phyloP scores from a whole-genome alignment of 768 basidiomycete genomes.

The Kwoniella newhampshirensis region DNA sequence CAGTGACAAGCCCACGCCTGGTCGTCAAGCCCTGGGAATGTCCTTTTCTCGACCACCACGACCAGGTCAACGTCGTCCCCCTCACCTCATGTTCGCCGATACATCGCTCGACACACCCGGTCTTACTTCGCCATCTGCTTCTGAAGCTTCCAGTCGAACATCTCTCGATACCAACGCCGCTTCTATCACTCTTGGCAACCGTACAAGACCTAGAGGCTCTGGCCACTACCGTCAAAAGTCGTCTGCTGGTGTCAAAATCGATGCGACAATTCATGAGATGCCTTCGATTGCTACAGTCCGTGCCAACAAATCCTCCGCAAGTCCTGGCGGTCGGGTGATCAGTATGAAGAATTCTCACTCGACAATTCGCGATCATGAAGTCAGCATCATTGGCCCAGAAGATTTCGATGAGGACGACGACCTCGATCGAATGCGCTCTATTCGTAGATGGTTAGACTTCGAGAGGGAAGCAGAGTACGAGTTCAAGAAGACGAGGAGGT shows the following conservation, averaged over 20 bases:
- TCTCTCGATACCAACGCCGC: conserved; percentile 35
- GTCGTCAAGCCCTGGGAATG: conserved; percentile 24
- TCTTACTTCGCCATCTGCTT: conserved; percentile 41
- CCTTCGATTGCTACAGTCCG: conserved; percentile 36
- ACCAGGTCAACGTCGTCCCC: conserved; percentile 31
- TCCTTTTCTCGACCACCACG: conserved; percentile 33
- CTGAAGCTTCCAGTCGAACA: conserved; percentile 36
- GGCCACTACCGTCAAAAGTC: conserved; percentile 46
- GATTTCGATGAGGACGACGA: conserved; percentile 12
- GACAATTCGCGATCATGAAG: conserved; percentile 6
- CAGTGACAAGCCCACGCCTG: conserved; percentile 1
- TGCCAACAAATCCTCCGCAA: conserved; percentile 14
- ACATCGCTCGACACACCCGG: conserved; percentile 32
- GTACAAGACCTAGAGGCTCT: conserved; percentile 20
- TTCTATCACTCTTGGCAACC: conserved; percentile 11
- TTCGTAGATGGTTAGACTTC: conserved; percentile 39
- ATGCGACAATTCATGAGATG: conserved; percentile 43
- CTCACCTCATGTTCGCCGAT: conserved; percentile 21
- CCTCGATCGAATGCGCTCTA: conserved; percentile 14
- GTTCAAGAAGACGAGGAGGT: conserved; percentile 24
- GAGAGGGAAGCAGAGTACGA: conserved; percentile 42
- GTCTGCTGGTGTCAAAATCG: conserved; percentile 32
- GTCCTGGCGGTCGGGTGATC: conserved; percentile 9
- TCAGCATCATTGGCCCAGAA: conserved; percentile 14
- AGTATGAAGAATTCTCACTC: not conserved